Base-by-base conservation (phyloP, 306 rosid genomes). In the Vigna hirtella region DNA sequence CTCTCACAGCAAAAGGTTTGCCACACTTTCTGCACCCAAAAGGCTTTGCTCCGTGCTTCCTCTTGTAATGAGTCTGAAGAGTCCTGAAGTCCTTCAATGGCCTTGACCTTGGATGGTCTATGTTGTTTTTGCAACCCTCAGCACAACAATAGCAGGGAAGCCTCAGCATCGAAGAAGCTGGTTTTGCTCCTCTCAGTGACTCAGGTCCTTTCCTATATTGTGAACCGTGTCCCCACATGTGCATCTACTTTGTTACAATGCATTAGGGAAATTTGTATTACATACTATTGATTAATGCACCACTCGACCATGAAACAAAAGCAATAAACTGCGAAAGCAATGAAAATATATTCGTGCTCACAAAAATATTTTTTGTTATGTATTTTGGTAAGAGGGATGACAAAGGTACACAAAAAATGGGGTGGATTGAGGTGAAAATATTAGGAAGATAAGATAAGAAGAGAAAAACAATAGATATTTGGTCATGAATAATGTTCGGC, bases 221-320 rank as follows among this genome's bases (percentile, higher is more conserved):
- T 45, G 98, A 92, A 0, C 98, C 98, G 74, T 95, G 98, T 24
- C 98, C 98, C 98, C 98, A 95, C 98, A 95, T 95, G 77, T 95
- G 98, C 98, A 95, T 95, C 98, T 94, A 71, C 32, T 3, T 36
- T 67, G 17, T 20, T 43, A 64, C 67, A 67, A 50, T 20, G 9
- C 26, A 61, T 62, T 42, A 30, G 50, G 53, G 5, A 48, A 69
- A 34, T 45, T 77, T 18, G 2, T 68, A 9, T 32, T 3, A 22
- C 12, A 26, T 10, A n/a, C 3, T 34, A 4, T 16, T 7, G 16
- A 62, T 7, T 15, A 16, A 36, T 9, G 10, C 51, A 40, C 2
- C 9, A 5, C n/a, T 64, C 30, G 0, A 17, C 16, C 17, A 17
- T 17, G 15, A 66, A 66, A 18, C n/a, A 65, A 66, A 18, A 18